phyloP scores from a whole-genome alignment of 495 filamentous ascomycete genomes.

The Pyronema omphalodes region DNA sequence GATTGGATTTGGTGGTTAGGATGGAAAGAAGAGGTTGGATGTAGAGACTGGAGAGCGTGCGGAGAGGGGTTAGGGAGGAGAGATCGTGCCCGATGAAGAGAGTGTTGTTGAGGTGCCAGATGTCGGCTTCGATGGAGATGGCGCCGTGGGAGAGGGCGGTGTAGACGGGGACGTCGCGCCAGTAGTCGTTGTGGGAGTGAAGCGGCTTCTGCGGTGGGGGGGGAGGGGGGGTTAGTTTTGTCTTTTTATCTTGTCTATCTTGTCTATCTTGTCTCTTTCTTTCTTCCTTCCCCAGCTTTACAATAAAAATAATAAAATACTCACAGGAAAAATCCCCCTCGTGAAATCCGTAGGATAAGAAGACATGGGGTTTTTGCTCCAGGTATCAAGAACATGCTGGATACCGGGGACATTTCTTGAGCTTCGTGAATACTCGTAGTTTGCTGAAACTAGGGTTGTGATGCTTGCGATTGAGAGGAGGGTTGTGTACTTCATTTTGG shows the following conservation, averaged over 20 bases:
- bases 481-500: not conserved
- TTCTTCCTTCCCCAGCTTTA: too few relatives aligned
- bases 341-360: slow-evolving; percentile 58
- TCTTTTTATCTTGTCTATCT: not conserved
- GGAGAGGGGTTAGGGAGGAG: slow-evolving; percentile 32
- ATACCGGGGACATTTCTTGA: slow-evolving; percentile 1
- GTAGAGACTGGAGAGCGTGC: slow-evolving; percentile 46
- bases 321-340: slow-evolving; percentile 20
- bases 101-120: slow-evolving; percentile 61
- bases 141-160: slow-evolving; percentile 47
- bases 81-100: slow-evolving; percentile 43
- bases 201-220: slow-evolving; percentile 12
- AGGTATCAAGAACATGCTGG: slow-evolving; percentile 11
- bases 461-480: not conserved
- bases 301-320: too few relatives aligned
- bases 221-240: slow-evolving; percentile 10
- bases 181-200: slow-evolving; percentile 86
- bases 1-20: slow-evolving; percentile 34
- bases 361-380: slow-evolving; percentile 13
- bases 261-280: too few relatives aligned
- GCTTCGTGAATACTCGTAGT: not conserved
- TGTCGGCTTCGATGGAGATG: slow-evolving; percentile 63
- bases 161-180: slow-evolving; percentile 53
- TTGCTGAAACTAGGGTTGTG: not conserved
- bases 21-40: slow-evolving; percentile 42